Conservation (phyloP, 2,329 filamentous ascomycete species). For the Alternaria metachromatica region DNA sequence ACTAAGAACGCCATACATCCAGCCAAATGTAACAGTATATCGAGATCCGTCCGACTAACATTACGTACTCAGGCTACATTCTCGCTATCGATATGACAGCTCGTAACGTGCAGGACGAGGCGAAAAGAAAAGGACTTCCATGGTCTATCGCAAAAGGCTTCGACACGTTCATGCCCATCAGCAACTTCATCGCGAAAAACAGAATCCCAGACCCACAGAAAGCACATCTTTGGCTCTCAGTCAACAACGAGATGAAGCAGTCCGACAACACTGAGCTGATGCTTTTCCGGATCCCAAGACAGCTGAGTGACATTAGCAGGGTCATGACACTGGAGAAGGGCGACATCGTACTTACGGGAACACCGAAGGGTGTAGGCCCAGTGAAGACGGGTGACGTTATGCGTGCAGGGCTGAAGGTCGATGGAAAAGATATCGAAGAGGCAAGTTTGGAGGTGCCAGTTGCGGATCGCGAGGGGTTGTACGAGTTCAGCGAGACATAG, state of each 20-base stretch:
- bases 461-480: constrained; percentile 77
- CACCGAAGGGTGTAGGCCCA: constrained; percentile 90
- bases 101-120: constrained; percentile 92
- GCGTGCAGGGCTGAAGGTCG: constrained; percentile 79
- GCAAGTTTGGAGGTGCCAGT: constrained; percentile 84
- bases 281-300: constrained; percentile 87
- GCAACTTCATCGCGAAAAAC: constrained; percentile 78
- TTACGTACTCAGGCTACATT: constrained; percentile 70
- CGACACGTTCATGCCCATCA: constrained; percentile 93
- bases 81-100: constrained; percentile 97
- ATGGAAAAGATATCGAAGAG: constrained; percentile 83
- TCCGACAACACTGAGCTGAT: constrained; percentile 90
- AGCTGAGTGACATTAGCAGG: constrained; percentile 88
- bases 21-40: background rate
- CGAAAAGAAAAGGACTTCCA: constrained; percentile 94
- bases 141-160: constrained; percentile 98
- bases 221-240: constrained; percentile 81
- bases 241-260: constrained; percentile 82
- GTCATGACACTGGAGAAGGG: constrained; percentile 94
- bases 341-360: constrained; percentile 95
- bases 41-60: background rate
- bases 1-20: constrained; percentile 27
- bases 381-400: constrained; percentile 88
- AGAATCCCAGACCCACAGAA: constrained; percentile 86
- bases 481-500: constrained; percentile 69